Percentiles rank a stretch among this genome's conserved stretches.
Evolutionary conservation across 2,329 filamentous ascomycete genomes (phyloP).

Genomic region (Raffaelea ambrosiae): DNA sequence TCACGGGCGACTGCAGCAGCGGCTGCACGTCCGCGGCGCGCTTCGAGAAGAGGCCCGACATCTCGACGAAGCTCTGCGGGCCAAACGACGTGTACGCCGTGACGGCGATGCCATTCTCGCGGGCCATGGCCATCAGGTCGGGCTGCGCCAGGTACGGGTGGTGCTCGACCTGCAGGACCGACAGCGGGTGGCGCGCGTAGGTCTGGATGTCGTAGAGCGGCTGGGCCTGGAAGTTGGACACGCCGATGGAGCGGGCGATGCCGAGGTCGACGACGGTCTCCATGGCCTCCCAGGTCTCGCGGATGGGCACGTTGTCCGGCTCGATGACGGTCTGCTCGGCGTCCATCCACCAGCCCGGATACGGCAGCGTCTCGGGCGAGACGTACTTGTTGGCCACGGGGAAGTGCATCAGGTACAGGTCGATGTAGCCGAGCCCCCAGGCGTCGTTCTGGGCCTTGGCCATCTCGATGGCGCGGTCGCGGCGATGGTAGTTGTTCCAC

Average conservation of each 20-base stretch:
- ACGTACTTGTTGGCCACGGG: conserved; percentile 35
- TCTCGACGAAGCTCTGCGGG: conserved; percentile 28
- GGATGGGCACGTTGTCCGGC: conserved; percentile 34
- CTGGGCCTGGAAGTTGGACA: conserved; percentile 76
- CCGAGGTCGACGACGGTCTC: conserved; percentile 62
- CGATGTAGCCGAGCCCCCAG: conserved; percentile 57
- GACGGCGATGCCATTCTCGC: conserved; percentile 61
- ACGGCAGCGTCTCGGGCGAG: too few species aligned
- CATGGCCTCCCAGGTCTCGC: conserved; percentile 77
- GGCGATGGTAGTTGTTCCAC: conserved; percentile 53
- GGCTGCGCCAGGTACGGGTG: conserved; percentile 80
- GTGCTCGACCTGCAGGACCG: conserved; percentile 80
- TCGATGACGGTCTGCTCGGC: not conserved
- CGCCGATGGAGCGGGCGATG: conserved; percentile 65
- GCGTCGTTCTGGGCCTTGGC: conserved; percentile 52
- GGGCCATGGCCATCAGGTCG: conserved; percentile 60
- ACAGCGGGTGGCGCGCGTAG: conserved; percentile 65
- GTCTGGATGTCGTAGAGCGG: conserved; percentile 71
- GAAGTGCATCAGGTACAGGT: conserved; percentile 64
- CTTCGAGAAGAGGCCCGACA: conserved; percentile 2
- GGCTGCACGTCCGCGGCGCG: not conserved
- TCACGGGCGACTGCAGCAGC: conserved; percentile 16
- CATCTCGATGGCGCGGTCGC: conserved; percentile 53
- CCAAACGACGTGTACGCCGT: conserved; percentile 83
- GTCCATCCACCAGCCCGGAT: not conserved